Conservation (phyloP, 257 asterid genomes). For the Petunia secreta region DNA sequence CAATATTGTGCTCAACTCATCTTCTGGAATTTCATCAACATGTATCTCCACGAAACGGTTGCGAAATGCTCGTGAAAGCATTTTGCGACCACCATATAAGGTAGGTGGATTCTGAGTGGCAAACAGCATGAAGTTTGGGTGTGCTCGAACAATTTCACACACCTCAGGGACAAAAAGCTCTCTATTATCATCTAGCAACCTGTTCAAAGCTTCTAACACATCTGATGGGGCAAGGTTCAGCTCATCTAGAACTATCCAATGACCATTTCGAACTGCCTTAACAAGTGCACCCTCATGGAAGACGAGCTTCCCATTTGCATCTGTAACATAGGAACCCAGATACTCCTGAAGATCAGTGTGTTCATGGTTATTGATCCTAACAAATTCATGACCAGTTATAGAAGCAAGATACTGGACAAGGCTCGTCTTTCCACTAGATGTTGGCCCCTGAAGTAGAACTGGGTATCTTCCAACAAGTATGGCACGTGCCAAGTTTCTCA, state of each 20-base stretch:
- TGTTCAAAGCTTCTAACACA: slow-evolving; percentile 91
- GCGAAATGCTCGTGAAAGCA: slow-evolving; percentile 96
- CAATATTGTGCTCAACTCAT: slow-evolving; percentile 80
- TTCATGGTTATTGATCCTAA: slow-evolving; percentile 91
- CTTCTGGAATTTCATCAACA: slow-evolving; percentile 94
- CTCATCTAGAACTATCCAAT: slow-evolving; percentile 98
- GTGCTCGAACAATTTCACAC: slow-evolving; percentile 75
- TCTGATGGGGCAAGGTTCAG: slow-evolving; percentile 98
- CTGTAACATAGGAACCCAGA: slow-evolving; percentile 88
- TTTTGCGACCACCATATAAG: slow-evolving; percentile 90
- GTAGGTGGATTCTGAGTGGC: slow-evolving; percentile 99
- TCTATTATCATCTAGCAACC: slow-evolving; percentile 94
- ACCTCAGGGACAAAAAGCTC: slow-evolving; percentile 94
- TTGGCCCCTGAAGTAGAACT: slow-evolving; percentile 93
- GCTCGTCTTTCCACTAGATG: slow-evolving; percentile 99
- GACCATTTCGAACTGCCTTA: slow-evolving; percentile 88
- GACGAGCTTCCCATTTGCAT: slow-evolving; percentile 82
- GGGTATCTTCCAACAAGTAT: slow-evolving; percentile 82
- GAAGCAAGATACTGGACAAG: slow-evolving; percentile 85
- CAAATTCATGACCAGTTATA: slow-evolving; percentile 79
- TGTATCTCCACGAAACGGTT: slow-evolving; percentile 99
- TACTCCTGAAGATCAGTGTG: slow-evolving; percentile 99
- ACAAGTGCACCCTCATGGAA: slow-evolving; percentile 94
- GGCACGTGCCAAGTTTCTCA: slow-evolving; percentile 74
- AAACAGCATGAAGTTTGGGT: slow-evolving; percentile 87